Percentiles rank a stretch among this genome's conserved stretches.
Conservation (phyloP, 108 stramenopile species). For the Ochromonas danica region DNA sequence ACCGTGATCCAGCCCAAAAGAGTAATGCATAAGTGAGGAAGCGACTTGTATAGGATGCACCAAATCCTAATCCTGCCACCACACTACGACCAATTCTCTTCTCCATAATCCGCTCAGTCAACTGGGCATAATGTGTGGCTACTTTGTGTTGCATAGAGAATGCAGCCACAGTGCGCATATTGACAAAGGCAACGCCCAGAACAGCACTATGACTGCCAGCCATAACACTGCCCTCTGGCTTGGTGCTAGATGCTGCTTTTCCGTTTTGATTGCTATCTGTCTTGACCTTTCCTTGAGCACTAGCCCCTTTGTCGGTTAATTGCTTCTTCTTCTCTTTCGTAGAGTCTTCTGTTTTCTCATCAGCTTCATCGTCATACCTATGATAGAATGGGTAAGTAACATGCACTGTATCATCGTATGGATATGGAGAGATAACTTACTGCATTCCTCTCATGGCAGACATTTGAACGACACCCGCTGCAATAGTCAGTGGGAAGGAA, state of each 20-base stretch:
- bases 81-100: not conserved
- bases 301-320: not conserved
- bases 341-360: not conserved
- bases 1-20: constrained; percentile 58
- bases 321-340: not conserved
- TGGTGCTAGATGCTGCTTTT: too few species aligned
- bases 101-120: not conserved
- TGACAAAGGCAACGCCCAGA: not conserved
- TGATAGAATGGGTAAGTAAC: not conserved
- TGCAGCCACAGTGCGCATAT: constrained; percentile 26
- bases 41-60: not conserved
- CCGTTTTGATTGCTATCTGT: too few species aligned
- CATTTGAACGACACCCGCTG: constrained; percentile 69
- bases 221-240: not conserved
- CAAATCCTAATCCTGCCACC: constrained; percentile 27
- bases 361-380: not conserved
- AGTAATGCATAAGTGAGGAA: constrained; percentile 7
- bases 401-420: not conserved
- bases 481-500: constrained; percentile 70
- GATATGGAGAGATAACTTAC: not conserved
- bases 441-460: constrained; percentile 32
- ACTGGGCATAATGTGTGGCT: not conserved
- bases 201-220: not conserved
- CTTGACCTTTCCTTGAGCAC: too few species aligned
- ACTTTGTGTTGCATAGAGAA: constrained; percentile 32